Conservation (phyloP, 2,329 filamentous ascomycete genomes). For the Basipetospora chlamydospora region DNA sequence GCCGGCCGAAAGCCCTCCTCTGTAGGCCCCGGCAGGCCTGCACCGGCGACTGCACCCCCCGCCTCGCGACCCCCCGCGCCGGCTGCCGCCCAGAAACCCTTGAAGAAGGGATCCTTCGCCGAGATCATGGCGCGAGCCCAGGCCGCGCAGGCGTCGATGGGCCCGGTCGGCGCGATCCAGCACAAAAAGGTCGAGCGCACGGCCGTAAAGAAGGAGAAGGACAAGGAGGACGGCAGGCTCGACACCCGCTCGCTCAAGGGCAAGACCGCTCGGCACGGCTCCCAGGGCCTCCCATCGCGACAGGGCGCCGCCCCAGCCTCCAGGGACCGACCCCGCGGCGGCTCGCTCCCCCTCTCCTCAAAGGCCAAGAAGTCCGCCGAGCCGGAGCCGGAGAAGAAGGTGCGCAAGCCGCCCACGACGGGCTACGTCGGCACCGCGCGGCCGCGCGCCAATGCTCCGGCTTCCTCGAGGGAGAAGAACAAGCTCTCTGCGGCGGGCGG, state of each 20-base stretch:
- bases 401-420: conserved; percentile 48
- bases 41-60: conserved; percentile 12
- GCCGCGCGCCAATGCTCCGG: conserved; percentile 30
- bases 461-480: conserved; percentile 17
- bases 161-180: conserved; percentile 56
- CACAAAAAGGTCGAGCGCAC: conserved; percentile 57
- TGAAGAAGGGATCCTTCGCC: conserved; percentile 60
- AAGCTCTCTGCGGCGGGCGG: conserved; percentile 23
- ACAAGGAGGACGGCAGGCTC: conserved; percentile 30
- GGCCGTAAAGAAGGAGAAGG: conserved; percentile 38
- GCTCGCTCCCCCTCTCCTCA: neutral
- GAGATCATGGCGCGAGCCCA: conserved; percentile 62
- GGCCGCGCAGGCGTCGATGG: conserved; percentile 45
- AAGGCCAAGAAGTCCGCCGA: conserved; percentile 8
- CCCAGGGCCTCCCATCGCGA: conserved; percentile 2
- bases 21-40: conserved; percentile 5
- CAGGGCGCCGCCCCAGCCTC: neutral
- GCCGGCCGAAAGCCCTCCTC: conserved; percentile 5
- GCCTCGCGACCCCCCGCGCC: conserved; percentile 28
- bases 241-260: conserved; percentile 15
- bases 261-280: conserved; percentile 9
- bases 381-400: conserved; percentile 35
- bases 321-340: neutral
- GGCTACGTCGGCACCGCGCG: conserved; percentile 52
- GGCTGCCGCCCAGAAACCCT: conserved; percentile 28